Evolutionary conservation across 2,329 filamentous ascomycete species (phyloP).

Genomic region (Pseudogymnoascus sp.): DNA sequence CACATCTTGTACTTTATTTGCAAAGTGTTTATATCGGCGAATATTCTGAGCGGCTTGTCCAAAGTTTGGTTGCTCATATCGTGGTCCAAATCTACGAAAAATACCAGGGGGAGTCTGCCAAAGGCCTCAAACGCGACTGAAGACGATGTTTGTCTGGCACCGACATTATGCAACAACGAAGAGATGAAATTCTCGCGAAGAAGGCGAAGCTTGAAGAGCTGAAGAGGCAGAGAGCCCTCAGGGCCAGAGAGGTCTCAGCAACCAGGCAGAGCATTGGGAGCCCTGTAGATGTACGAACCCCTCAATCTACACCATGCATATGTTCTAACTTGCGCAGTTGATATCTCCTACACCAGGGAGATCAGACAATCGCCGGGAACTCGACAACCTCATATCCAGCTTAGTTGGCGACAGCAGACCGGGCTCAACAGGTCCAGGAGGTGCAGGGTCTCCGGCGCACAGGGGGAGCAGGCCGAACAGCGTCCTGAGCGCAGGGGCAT

Average conservation of each 20-base stretch:
- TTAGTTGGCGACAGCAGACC: constrained; percentile 73
- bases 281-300: constrained; percentile 57
- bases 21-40: not conserved
- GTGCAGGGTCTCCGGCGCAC: constrained; percentile 55
- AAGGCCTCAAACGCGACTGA: constrained; percentile 7
- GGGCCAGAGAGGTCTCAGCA: constrained; percentile 65
- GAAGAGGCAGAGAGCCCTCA: constrained; percentile 80
- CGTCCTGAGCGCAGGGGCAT: constrained; percentile 70
- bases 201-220: constrained; percentile 95
- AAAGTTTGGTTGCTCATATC: not conserved
- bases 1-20: not conserved
- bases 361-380: constrained; percentile 61
- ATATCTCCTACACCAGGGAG: constrained; percentile 63
- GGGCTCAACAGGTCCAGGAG: constrained; percentile 55
- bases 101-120: constrained; percentile 5
- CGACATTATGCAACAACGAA: constrained; percentile 59
- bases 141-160: constrained; percentile 8
- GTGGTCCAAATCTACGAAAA: constrained; percentile 1
- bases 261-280: constrained; percentile 61
- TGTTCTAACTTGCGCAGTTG: constrained; percentile 38
- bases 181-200: constrained; percentile 94
- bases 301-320: not conserved
- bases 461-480: constrained; percentile 77
- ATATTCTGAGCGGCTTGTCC: not conserved
- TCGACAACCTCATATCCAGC: constrained; percentile 78